These are phyloP conservation scores for Hypocrella siamensis DNA, from an alignment of 2,329 filamentous ascomycete species.

Conservation along the genomic window DNA sequence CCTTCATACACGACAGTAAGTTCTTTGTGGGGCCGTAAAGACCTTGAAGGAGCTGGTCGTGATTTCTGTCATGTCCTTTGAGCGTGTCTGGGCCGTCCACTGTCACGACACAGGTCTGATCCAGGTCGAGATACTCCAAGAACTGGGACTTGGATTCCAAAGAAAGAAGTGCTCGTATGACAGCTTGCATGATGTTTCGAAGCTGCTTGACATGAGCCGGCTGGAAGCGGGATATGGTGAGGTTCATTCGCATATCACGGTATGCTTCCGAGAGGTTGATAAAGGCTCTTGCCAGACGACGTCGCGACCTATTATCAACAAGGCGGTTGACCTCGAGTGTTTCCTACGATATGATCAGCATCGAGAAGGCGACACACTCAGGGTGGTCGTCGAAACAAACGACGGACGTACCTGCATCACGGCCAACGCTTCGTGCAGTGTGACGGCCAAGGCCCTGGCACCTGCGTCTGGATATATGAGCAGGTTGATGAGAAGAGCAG, in stretches of 20 bases:
- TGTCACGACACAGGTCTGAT: constrained; percentile 6
- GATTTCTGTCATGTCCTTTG: too few species aligned
- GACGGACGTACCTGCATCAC: constrained; percentile 30
- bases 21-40: constrained; percentile 30
- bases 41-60: too few species aligned
- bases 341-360: constrained; percentile 8
- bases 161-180: constrained; percentile 36
- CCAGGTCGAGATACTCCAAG: constrained; percentile 18
- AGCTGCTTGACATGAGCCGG: constrained; percentile 32
- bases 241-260: constrained; percentile 39
- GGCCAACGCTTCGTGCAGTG: constrained; percentile 28
- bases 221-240: constrained; percentile 36
- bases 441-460: constrained; percentile 31
- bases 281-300: constrained; percentile 32
- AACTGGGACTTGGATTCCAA: constrained; percentile 32
- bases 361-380: too few species aligned
- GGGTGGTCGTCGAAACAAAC: too few species aligned
- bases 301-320: constrained; percentile 17
- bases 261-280: constrained; percentile 39
- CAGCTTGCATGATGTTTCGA: constrained; percentile 38
- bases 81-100: too few species aligned
- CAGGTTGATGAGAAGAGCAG: constrained; percentile 32
- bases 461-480: constrained; percentile 39
- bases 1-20: constrained; percentile 29
- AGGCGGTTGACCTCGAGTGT: constrained; percentile 15